Evolutionary conservation across 2,329 filamentous ascomycete species (phyloP), one percentile per base, ranked within the genome.

Genomic region (Colletotrichum sublineola): DNA sequence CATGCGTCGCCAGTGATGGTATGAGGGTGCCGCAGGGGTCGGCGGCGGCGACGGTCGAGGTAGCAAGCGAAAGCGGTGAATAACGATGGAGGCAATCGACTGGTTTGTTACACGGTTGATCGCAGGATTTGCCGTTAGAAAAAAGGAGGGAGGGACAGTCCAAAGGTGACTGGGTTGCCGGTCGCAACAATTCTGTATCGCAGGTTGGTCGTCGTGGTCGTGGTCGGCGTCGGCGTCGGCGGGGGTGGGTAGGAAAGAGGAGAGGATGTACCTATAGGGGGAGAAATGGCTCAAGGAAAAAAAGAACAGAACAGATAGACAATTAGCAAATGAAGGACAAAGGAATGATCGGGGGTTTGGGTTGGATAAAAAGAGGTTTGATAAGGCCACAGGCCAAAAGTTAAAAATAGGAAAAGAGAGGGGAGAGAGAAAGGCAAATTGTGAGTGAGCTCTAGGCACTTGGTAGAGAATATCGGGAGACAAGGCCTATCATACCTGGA

Each of bases 311-410:
- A 60, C 8, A 48, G 52, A 57, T 24, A 14, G 20, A 48, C 12
- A 12, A 48, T 24, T 42, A 52, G 33, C n/a, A 36, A 58, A 58
- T 9, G 36, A 40, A 33, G 9, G 29, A 15, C 14, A 31, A 69
- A 63, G 12, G 31, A 63, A 46, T 29, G 31, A 38, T 40, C 12
- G 48, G 58, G 66, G 66, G 29, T 64, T 65, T 56, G 46, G 66
- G 29, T 52, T 24, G 24, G 24, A 24, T 24, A 24, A 24, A 46
- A 52, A 52, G 38, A 52, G 29, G 31, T 52, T 38, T 29, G 48
- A 60, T 63, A 36, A n/a, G 29, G 62, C 11, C n/a, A n/a, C 7
- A n/a, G 8, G 18, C 5, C 46, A 18, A 48, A 52, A 20, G 60
- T 29, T 14, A 52, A 63, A 52, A 38, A 48, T 24, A 36, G 44